phyloP scores from a whole-genome alignment of 495 filamentous ascomycete genomes.

The Neurospora sp. region DNA sequence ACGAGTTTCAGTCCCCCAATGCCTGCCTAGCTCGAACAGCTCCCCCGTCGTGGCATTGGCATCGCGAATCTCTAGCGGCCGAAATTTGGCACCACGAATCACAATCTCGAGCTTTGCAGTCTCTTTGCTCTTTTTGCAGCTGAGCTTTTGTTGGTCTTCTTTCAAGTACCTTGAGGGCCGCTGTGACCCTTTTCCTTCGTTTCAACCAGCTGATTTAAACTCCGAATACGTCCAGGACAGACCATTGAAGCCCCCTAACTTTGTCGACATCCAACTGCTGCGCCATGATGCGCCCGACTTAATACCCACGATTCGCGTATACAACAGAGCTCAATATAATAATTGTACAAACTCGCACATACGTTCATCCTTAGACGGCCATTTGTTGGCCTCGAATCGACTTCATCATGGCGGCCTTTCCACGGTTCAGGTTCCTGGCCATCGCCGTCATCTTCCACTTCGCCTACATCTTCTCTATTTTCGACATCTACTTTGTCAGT shows the following conservation, averaged over 20 bases:
- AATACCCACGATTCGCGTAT: not conserved
- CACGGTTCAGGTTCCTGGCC: conserved; percentile 79
- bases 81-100: not conserved
- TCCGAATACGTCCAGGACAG: not conserved
- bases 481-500: conserved; percentile 98
- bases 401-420: conserved; percentile 61
- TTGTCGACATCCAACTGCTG: not conserved
- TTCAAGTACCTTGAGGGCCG: not conserved
- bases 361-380: conserved; percentile 3
- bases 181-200: not conserved
- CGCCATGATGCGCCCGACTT: conserved; percentile 8
- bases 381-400: conserved; percentile 1
- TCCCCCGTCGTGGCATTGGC: not conserved
- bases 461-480: conserved; percentile 92
- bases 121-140: not conserved
- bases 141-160: not conserved
- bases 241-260: not conserved
- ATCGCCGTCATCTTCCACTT: conserved; percentile 91
- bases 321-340: not conserved
- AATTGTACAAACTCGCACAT: not conserved
- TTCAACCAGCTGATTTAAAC: not conserved
- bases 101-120: not conserved
- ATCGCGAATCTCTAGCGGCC: not conserved
- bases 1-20: not conserved
- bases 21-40: not conserved